Percentiles rank a stretch among this genome's conserved stretches.
These are phyloP conservation scores for Raphidocelis subcapitata DNA, from an alignment of 139 green algal species.

Conservation along the genomic window DNA sequence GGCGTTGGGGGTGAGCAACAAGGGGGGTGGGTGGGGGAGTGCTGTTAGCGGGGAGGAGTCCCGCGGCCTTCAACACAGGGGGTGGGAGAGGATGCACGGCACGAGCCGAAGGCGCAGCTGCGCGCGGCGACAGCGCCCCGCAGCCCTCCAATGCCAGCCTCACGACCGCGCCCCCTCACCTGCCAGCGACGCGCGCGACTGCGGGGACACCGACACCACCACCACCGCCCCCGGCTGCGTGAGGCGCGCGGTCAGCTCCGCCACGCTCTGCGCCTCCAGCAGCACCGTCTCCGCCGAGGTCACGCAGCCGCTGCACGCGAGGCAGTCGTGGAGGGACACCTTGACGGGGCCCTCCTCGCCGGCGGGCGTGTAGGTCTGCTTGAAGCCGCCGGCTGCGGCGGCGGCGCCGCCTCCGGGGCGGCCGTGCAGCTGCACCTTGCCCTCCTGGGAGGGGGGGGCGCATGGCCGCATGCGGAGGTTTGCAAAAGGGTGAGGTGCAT, in stretches of 20 bases:
- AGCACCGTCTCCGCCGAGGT: constrained; percentile 95
- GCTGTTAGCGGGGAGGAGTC: too few relatives aligned
- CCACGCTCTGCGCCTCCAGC: constrained; percentile 87
- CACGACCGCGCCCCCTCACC: constrained; percentile 13
- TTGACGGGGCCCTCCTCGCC: constrained; percentile 67
- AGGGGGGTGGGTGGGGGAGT: too few relatives aligned
- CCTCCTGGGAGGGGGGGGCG: not conserved
- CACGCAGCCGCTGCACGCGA: constrained; percentile 97
- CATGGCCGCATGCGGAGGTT: too few relatives aligned
- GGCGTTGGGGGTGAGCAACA: too few relatives aligned
- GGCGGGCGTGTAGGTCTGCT: constrained; percentile 9
- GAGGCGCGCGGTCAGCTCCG: constrained; percentile 70
- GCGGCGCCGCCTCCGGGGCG: constrained; percentile 17
- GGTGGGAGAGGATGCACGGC: too few relatives aligned
- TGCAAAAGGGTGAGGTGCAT: too few relatives aligned
- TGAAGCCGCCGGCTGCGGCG: constrained; percentile 17
- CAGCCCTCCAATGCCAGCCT: too few relatives aligned
- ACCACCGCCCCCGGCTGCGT: constrained; percentile 48
- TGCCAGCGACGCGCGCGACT: constrained; percentile 78
- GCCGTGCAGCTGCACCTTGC: constrained; percentile 20
- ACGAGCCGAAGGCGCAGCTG: too few relatives aligned
- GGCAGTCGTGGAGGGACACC: constrained; percentile 93
- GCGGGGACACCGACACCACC: constrained; percentile 84
- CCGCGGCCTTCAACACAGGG: too few relatives aligned
- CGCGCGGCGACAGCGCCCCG: too few relatives aligned